Evolutionary conservation across 2,329 filamentous ascomycete genomes (phyloP).

Genomic region (Tricladium varicosporioides): DNA sequence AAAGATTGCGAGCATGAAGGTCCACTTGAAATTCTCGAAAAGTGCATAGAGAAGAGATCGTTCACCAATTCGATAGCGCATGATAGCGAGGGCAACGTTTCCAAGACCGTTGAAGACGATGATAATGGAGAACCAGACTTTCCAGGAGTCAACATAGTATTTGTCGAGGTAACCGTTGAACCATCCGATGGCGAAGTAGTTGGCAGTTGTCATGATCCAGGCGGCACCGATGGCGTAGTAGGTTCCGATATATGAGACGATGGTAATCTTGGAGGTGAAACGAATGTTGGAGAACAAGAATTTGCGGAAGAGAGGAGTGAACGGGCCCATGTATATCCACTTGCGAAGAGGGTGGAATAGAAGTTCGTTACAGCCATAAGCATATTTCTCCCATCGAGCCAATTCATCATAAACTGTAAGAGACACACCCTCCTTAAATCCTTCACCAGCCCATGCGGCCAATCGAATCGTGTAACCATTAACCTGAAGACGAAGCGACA

Average conservation of each 20-base stretch:
- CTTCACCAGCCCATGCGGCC: conserved; percentile 70
- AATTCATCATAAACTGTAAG: conserved; percentile 83
- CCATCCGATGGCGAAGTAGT: conserved; percentile 77
- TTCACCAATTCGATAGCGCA: conserved; percentile 71
- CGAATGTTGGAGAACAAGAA: conserved; percentile 74
- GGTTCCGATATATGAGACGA: conserved; percentile 75
- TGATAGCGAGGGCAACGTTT: conserved; percentile 68
- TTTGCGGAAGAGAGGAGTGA: conserved; percentile 73
- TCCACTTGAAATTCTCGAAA: conserved; percentile 71
- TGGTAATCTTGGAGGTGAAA: conserved; percentile 72
- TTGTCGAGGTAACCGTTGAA: conserved; percentile 75
- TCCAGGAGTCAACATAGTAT: conserved; percentile 77
- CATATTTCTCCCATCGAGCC: conserved; percentile 84
- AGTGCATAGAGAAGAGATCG: conserved; percentile 54
- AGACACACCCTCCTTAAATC: conserved; percentile 80
- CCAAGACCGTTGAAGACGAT: conserved; percentile 75
- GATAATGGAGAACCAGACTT: conserved; percentile 78
- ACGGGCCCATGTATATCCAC: conserved; percentile 72
- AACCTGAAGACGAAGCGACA: conserved; percentile 74
- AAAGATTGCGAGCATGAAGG: conserved; percentile 73
- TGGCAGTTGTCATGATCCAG: conserved; percentile 70
- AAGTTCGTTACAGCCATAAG: conserved; percentile 79
- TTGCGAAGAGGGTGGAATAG: conserved; percentile 75
- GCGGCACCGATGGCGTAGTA: conserved; percentile 77
- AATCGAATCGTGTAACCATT: conserved; percentile 71